Percentiles rank a stretch among this genome's conserved stretches.
phyloP scores from a whole-genome alignment of 768 basidiomycete genomes.

The Filobasidium floriforme region DNA sequence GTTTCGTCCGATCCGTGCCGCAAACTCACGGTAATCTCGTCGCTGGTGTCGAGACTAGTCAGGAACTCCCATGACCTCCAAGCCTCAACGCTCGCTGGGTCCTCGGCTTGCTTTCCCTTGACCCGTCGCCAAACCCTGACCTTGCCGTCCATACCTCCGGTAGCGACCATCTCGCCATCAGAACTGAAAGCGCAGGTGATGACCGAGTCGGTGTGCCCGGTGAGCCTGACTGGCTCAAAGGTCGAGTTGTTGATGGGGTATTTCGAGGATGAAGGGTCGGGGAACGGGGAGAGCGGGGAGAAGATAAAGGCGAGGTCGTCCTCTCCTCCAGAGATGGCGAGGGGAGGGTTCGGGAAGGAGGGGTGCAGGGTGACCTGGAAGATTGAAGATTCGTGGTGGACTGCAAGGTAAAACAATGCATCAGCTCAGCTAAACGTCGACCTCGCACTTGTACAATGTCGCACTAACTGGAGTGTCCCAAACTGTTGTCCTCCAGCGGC shows the following conservation, averaged over 20 bases:
- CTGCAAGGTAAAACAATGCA: slow-evolving; percentile 15
- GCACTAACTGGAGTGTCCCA: slow-evolving; percentile 24
- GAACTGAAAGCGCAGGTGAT: slow-evolving; percentile 66
- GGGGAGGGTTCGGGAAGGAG: slow-evolving; percentile 54
- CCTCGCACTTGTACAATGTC: background rate
- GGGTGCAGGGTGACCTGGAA: slow-evolving; percentile 82
- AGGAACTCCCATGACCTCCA: slow-evolving; percentile 87
- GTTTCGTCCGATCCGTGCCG: background rate
- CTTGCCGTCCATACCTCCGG: slow-evolving; percentile 96
- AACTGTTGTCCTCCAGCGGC: slow-evolving; percentile 27
- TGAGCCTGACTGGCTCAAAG: slow-evolving; percentile 54
- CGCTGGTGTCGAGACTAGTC: slow-evolving; percentile 83
- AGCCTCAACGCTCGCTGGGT: slow-evolving; percentile 44
- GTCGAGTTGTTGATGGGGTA: slow-evolving; percentile 30
- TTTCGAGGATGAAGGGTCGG: slow-evolving; percentile 17
- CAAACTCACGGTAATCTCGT: slow-evolving; percentile 78
- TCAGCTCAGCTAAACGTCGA: background rate
- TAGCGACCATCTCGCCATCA: slow-evolving; percentile 88
- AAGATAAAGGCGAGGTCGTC: slow-evolving; percentile 89
- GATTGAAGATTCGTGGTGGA: slow-evolving; percentile 64
- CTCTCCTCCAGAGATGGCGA: slow-evolving; percentile 88
- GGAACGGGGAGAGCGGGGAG: slow-evolving; percentile 35
- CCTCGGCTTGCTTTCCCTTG: slow-evolving; percentile 47
- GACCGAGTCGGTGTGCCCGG: slow-evolving; percentile 90
- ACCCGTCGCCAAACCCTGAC: slow-evolving; percentile 86